These are phyloP conservation scores for Sonneratia alba DNA, from an alignment of 345 rosid species.

Conservation along the genomic window DNA sequence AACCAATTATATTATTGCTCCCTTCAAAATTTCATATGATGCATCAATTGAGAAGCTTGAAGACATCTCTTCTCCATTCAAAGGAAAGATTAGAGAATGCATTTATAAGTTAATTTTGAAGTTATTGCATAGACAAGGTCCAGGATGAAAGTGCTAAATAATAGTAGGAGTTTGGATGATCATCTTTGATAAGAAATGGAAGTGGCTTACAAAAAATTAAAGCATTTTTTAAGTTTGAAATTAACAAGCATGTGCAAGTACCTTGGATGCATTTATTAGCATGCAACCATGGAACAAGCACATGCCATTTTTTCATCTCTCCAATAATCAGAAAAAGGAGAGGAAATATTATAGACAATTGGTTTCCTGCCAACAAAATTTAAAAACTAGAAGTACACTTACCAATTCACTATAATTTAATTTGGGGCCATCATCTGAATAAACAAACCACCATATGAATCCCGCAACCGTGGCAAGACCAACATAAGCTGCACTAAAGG, in stretches of 20 bases:
- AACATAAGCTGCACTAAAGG: slow-evolving; percentile 69
- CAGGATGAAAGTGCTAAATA: not conserved
- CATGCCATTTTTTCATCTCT: not conserved
- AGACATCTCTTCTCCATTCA: not conserved
- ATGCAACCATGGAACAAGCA: not conserved
- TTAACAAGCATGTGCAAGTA: not conserved
- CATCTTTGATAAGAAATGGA: not conserved
- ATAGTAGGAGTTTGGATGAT: not conserved
- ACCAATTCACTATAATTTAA: slow-evolving; percentile 86
- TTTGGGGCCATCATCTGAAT: slow-evolving; percentile 79
- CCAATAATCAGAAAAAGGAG: not conserved
- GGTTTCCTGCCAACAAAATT: not conserved
- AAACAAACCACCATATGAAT: slow-evolving; percentile 94
- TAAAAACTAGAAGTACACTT: slow-evolving; percentile 16
- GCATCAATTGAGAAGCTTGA: too few species aligned
- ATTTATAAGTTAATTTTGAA: not conserved
- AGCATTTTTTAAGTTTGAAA: not conserved
- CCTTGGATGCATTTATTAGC: not conserved
- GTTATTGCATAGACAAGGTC: not conserved
- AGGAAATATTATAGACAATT: not conserved
- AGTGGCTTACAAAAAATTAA: not conserved
- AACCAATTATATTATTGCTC: not conserved
- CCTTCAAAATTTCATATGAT: too few species aligned
- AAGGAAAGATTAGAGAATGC: not conserved
- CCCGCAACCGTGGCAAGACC: slow-evolving; percentile 99